Evolutionary conservation across 2,329 filamentous ascomycete genomes (phyloP), one percentile per base, ranked within the genome.

Genomic region (Aspergillus pseudoglaucus): DNA sequence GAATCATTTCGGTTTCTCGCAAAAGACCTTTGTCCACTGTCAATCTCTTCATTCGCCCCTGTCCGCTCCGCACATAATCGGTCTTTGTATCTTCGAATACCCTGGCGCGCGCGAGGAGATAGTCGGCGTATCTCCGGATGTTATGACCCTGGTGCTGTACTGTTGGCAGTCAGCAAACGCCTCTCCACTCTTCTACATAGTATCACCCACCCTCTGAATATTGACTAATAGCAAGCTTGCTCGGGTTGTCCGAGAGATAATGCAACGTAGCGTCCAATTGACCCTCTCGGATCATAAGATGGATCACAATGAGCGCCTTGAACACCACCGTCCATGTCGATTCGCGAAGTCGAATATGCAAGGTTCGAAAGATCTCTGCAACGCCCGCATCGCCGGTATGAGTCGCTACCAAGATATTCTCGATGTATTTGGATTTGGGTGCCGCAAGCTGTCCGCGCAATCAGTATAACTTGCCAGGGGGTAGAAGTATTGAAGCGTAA

Each of bases 311-410:
- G 57, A 98, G 77, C 60, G 89, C 85, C 76, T 98, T 98, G 83
- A 96, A 95, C 55, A 95, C 91, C 49, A 97, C 90, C n/a, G 93
- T 98, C 93, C 93, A 98, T 77, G 93, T 95, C 58, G 91, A 91
- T 68, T 98, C 93, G 66, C 90, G 85, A 57, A 98, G 73, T 45
- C 93, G 83, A 66, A 89, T 83, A 65, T 94, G 90, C 47, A 98
- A 76, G 38, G 90, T 88, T 52, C 93, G 85, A 69, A 98, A 97
- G 63, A 98, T 88, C 73, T 98, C 93, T 51, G 85, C 91, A 51
- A 98, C 89, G 57, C 91, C 93, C 46, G 88, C 87, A 72, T 98
- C 93, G 59, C 90, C 93, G 18, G 90, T 86, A 72, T 96, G 89
- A 33, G 93, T 98, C 54, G 93, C 91, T 57, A 96, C 80, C 48